These are phyloP conservation scores for Diatrype stigma DNA, from an alignment of 2,329 filamentous ascomycete genomes.

Conservation along the genomic window DNA sequence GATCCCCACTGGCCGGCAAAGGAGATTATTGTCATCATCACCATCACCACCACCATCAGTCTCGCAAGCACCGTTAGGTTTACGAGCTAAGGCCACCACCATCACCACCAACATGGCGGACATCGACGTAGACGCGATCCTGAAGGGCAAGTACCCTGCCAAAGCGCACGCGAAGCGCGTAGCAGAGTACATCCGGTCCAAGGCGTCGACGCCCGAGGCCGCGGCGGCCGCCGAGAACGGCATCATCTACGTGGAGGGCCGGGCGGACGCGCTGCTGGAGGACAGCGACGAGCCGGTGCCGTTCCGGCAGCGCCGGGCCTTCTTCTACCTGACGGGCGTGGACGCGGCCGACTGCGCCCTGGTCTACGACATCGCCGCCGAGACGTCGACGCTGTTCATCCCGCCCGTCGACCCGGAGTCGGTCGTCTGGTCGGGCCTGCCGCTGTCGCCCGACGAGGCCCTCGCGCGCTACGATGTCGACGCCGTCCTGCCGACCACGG, in stretches of 20 bases:
- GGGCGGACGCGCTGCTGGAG: slow-evolving; percentile 75
- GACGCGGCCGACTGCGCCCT: slow-evolving; percentile 72
- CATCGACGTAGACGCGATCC: slow-evolving; percentile 46
- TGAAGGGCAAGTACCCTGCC: slow-evolving; percentile 69
- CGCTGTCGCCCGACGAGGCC: slow-evolving; percentile 72
- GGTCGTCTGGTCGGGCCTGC: slow-evolving; percentile 91
- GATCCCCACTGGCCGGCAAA: too few species aligned
- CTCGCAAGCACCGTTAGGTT: too few species aligned
- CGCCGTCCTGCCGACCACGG: slow-evolving; percentile 64
- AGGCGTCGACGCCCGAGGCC: slow-evolving; percentile 61
- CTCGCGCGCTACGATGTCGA: slow-evolving; percentile 77
- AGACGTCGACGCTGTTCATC: slow-evolving; percentile 81
- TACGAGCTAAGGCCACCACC: slow-evolving; percentile 8
- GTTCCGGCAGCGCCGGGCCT: slow-evolving; percentile 87
- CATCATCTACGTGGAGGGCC: slow-evolving; percentile 83
- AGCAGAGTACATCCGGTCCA: slow-evolving; percentile 68
- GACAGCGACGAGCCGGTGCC: slow-evolving; percentile 81
- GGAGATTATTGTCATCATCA: neutral
- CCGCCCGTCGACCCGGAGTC: slow-evolving; percentile 82
- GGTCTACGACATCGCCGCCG: slow-evolving; percentile 71
- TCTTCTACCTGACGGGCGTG: slow-evolving; percentile 92
- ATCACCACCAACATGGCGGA: slow-evolving; percentile 19
- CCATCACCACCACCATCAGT: slow-evolving; percentile 11
- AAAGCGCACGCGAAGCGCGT: slow-evolving; percentile 84
- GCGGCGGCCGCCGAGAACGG: slow-evolving; percentile 44